A percentile compares a stretch with the other conserved stretches of the same genome.
These are phyloP conservation scores for Diaporthe citri DNA, from an alignment of 2,329 filamentous ascomycete species.

Conservation along the genomic window DNA sequence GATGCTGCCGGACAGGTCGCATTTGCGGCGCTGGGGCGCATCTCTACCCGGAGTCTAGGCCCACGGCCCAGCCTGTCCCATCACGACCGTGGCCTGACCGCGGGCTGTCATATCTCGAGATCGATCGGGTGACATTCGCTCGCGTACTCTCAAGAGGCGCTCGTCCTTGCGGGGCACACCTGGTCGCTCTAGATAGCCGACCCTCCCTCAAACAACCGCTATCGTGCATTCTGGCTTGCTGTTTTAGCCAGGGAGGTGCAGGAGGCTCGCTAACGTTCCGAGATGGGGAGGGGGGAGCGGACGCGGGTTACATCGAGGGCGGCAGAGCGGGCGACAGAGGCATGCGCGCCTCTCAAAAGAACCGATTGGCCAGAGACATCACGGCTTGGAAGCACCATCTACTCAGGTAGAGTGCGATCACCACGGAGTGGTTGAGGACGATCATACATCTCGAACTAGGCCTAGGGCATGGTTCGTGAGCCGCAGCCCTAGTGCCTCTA, in stretches of 20 bases:
- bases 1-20: not conserved
- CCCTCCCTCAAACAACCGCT: not conserved
- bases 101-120: constrained; percentile 19
- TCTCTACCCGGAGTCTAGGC: not conserved
- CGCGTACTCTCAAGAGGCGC: not conserved
- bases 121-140: constrained; percentile 4
- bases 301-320: constrained; percentile 31
- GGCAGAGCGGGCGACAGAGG: constrained; percentile 13
- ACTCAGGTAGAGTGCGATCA: constrained; percentile 29
- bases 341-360: not conserved
- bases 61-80: not conserved
- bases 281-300: not conserved
- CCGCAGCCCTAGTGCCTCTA: constrained; percentile 22
- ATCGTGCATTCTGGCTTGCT: constrained; percentile 6
- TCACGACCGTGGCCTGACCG: not conserved
- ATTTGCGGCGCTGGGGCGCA: not conserved
- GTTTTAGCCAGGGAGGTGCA: constrained; percentile 19
- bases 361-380: not conserved
- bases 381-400: constrained; percentile 5
- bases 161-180: constrained; percentile 12
- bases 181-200: constrained; percentile 25
- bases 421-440: constrained; percentile 15
- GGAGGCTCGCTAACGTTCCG: not conserved
- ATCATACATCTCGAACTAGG: constrained; percentile 16
- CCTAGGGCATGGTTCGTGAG: not conserved